phyloP scores from a whole-genome alignment of 139 green algal genomes.

The Marvania coccoides region DNA sequence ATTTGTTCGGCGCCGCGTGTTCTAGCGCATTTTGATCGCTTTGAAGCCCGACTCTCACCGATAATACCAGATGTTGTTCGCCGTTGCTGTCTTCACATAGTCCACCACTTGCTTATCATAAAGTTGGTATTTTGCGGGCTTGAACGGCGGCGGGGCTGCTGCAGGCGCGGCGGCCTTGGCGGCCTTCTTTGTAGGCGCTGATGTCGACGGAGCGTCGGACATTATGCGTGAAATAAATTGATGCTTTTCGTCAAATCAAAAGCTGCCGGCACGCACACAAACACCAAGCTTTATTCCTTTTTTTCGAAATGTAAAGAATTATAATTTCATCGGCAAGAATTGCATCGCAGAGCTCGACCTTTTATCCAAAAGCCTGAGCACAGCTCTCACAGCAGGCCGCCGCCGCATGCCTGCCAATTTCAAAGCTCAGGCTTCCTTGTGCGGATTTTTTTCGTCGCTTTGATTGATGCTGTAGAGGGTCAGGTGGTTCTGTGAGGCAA shows the following conservation, averaged over 20 bases:
- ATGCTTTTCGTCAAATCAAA: neutral
- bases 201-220: neutral
- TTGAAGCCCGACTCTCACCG: conserved; percentile 15
- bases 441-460: no score
- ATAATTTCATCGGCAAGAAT: no score
- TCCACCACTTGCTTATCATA: conserved; percentile 57
- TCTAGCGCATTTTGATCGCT: neutral
- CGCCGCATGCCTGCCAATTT: no score
- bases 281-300: neutral
- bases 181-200: neutral
- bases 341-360: no score
- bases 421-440: no score
- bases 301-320: neutral
- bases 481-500: no score
- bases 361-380: neutral
- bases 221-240: neutral
- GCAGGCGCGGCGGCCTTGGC: neutral
- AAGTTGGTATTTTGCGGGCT: conserved; percentile 21
- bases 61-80: conserved; percentile 88
- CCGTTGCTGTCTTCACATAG: conserved; percentile 67
- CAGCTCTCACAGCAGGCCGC: neutral
- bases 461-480: no score
- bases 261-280: neutral
- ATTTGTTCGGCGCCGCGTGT: neutral
- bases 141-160: conserved; percentile 8